Evolutionary conservation across 1,284 basidiomycete genomes (phyloP), one percentile per base, ranked within the genome.

Genomic region (Anthracocystis walkeri): DNA sequence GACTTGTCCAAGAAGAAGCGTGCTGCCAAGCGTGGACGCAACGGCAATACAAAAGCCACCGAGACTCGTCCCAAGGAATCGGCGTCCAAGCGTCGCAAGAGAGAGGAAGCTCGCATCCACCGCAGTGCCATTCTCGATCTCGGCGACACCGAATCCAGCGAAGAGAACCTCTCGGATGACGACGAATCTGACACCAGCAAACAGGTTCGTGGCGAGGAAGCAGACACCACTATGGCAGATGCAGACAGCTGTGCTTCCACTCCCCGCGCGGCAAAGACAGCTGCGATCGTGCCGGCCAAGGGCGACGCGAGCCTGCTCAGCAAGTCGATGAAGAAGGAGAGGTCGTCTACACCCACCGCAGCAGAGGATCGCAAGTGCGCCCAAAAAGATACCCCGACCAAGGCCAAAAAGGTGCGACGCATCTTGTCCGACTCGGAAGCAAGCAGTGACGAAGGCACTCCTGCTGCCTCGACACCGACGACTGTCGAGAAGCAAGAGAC

Each of bases 91-190:
- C 58, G 62, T 42, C 63, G 48, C 45, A 69, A 74, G 52, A 42
- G 67, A 14, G 67, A 71, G 35, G 68, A 75, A 40, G 58, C 67
- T 14, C 67, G 64, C n/a, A 64, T 63, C 18, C 67, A 66, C 42
- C 75, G 75, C 54, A 58, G 67, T 18, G 67, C 66, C 23, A 69
- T 77, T n/a, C 60, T 74, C 12, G 72, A 70, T 48, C 58, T 75
- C 2, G 67, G 63, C 18, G 75, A 77, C n/a, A 61, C 67, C 3
- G 75, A 77, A 40, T 77, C 75, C 14, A 75, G 72, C 61, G 67
- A 69, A 18, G 67, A 71, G 20, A 63, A 52, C 7, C 42, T 56
- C 5, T 54, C 63, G 25, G 57, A 53, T 3, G 44, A 59, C 21
- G 54, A 61, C 14, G 57, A 20, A 0, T 29, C 50, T 5, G 42